Evolutionary conservation across 2,329 filamentous ascomycete genomes (phyloP), one percentile per base, ranked within the genome.

Genomic region (Ophiostoma tasmaniense): DNA sequence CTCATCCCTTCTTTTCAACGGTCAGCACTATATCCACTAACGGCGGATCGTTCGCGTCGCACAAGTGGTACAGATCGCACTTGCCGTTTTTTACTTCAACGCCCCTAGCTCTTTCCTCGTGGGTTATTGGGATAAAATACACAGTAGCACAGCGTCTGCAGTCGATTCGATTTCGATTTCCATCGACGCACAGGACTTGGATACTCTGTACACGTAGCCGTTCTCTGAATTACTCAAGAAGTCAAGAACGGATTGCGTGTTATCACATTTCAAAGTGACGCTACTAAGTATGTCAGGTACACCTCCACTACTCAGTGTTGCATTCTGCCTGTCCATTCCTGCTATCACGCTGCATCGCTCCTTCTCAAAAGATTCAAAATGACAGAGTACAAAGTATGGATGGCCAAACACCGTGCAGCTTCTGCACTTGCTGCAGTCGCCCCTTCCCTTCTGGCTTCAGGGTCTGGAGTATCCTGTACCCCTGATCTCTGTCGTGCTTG

Each of bases 1-100:
- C 17, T 45, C 64, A 45, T 45, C 39, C 39, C 59, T 62, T 62
- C 30, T 62, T 66, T 66, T 55, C 64, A 45, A 66, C 64, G 37
- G 37, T 66, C 64, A 65, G 30, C 13, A 64, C 30, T 37, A 30
- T 33, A 35, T 37, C 61, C 61, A 42, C 62, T 42, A 64, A 20
- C 30, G 20, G 61, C 62, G 62, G 62, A 39, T 37, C 33, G 62
- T 33, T n/a, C 62, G 17, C n/a, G 62, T 42, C 35, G 62, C 22
- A 42, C 62, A 64, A 61, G 6, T 45, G 37, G 37, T 39, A 39
- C 37, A 39, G 37, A 64, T 64, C 61, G 61, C 30, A 62, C 17
- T 37, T 37, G 35, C 33, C 62, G 30, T 64, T 35, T 22, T 5
- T 39, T 25, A 35, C 17, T 35, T 35, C 14, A 28, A 62, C 59